Evolutionary conservation across 305 asterid genomes (phyloP), one percentile per base, ranked within the genome.

Genomic region (Rubia occidens): DNA sequence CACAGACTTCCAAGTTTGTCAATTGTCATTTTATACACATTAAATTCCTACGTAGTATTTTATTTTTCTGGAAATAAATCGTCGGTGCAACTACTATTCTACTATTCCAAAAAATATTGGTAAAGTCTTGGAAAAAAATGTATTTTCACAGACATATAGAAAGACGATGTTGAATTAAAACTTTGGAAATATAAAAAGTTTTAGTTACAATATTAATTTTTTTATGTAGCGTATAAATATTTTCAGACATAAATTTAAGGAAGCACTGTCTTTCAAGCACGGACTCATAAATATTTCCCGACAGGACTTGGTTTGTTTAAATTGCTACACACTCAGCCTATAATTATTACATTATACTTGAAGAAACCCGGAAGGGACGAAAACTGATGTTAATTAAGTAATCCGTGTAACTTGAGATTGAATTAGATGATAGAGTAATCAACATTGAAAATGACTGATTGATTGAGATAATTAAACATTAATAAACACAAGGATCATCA

Each of bases 1-100:
- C 69, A 77, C 71, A 80, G 49, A 73, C 75, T 81, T 49, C 63
- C 17, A 58, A 21, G 61, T 56, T 20, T 20, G 17, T 21, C 63
- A 58, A 58, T 8, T 56, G 35, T 20, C 61, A 56, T 17, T 4
- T 54, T 54, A 21, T 20, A 20, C 18, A 32, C 4, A 32, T 32
- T 32, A 32, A 32, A 32, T 32, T 32, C 35, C 35, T 32, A 32
- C 35, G 35, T 32, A 32, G 35, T 32, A 32, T 32, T 32, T 32
- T 32, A 2, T 32, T 32, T 32, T 32, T 32, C 2, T 2, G 4
- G 35, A 32, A 32, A 42, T 2, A 42, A 45, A 45, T 15, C 9
- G 56, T 51, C 56, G 56, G 56, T 51, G 56, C 56, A 51, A 15
- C 56, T 51, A 51, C 56, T 51, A 0, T 17, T 3, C 8, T 49